phyloP scores from a whole-genome alignment of 75 land plant genomes.

The Chamaecyparis obtusa region DNA sequence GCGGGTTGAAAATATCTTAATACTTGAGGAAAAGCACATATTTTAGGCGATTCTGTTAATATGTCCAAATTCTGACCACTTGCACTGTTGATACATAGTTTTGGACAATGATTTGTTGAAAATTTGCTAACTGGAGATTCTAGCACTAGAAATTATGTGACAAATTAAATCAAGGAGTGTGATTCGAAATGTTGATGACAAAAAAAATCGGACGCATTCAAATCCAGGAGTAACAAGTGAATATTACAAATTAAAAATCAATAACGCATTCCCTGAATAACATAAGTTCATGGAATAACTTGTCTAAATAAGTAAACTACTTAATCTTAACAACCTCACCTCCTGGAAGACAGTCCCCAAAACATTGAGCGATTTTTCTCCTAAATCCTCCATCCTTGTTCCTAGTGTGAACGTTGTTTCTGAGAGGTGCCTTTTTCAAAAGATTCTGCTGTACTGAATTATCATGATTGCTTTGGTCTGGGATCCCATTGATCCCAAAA shows the following conservation, averaged over 20 bases:
- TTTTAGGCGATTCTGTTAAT: background rate
- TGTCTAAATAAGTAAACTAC: background rate
- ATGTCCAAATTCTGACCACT: background rate
- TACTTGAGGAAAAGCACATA: background rate
- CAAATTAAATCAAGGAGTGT: too few relatives aligned
- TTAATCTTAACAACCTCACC: background rate
- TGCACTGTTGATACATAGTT: background rate
- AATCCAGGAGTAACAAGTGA: too few relatives aligned
- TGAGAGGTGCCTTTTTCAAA: background rate
- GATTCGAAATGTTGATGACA: too few relatives aligned
- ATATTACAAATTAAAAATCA: too few relatives aligned
- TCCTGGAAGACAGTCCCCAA: constrained; percentile 6
- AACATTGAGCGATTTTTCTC: background rate
- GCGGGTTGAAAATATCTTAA: background rate
- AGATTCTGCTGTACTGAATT: background rate
- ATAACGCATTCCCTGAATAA: background rate
- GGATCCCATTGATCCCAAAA: background rate
- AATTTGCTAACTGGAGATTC: background rate
- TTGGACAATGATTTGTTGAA: background rate
- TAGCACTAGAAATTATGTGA: background rate
- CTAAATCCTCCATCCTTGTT: background rate
- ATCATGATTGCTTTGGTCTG: background rate
- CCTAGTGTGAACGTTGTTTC: background rate
- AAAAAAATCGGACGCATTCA: too few relatives aligned
- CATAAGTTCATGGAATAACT: background rate